Percentiles rank a stretch among this genome's conserved stretches.
Evolutionary conservation across 306 rosid genomes (phyloP).

Genomic region (Castanopsis chinensis): DNA sequence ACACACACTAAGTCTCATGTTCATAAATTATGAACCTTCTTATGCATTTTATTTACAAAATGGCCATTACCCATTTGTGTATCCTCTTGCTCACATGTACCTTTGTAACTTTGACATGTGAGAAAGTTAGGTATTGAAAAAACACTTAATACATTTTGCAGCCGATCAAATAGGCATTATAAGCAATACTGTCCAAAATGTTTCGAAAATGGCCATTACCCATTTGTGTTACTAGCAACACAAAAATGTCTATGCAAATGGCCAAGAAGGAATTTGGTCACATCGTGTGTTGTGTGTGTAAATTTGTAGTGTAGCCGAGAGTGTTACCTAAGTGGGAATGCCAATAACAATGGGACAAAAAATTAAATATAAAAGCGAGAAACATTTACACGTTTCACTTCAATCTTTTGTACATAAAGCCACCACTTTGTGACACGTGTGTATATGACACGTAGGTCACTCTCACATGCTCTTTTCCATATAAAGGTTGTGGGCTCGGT

Average conservation of each 20-base stretch:
- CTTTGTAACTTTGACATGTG: neutral
- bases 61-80: no score
- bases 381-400: neutral
- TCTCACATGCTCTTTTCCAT: constrained; percentile 25
- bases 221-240: no score
- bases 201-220: neutral
- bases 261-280: no score
- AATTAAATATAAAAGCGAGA: neutral
- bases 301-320: neutral
- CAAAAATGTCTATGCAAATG: neutral
- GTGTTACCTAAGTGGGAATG: neutral
- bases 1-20: no score
- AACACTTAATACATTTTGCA: neutral
- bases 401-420: neutral
- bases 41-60: no score
- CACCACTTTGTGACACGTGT: constrained; percentile 31
- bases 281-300: neutral
- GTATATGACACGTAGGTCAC: constrained; percentile 16
- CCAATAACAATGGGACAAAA: neutral
- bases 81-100: no score
- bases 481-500: constrained; percentile 1
- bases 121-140: neutral
- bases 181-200: neutral
- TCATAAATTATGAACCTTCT: no score
- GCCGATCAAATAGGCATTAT: neutral